Conservation (phyloP, 2,329 filamentous ascomycete genomes). For the Aschersonia sp. region DNA sequence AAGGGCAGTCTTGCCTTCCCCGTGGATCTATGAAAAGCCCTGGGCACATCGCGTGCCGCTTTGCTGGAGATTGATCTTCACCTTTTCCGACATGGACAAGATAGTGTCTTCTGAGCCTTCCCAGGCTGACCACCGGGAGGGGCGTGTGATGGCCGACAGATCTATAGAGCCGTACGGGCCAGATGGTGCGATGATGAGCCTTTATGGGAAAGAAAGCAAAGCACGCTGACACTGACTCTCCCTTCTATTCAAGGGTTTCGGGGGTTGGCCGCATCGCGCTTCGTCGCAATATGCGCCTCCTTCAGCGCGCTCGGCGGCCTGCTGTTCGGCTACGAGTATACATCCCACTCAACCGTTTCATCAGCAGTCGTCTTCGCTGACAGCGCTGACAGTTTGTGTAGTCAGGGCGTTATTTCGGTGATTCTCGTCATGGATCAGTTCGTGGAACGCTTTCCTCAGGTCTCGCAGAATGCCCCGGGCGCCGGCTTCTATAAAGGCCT, state of each 20-base stretch:
- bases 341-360: not conserved
- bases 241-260: constrained; percentile 11
- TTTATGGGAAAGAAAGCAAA: too few species aligned
- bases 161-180: constrained; percentile 10
- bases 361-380: not conserved
- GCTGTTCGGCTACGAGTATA: constrained; percentile 20
- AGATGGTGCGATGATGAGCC: too few species aligned
- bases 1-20: too few species aligned
- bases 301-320: constrained; percentile 23
- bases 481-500: constrained; percentile 24
- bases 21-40: too few species aligned
- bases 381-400: not conserved
- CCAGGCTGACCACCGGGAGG: constrained; percentile 10
- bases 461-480: constrained; percentile 18
- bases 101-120: constrained; percentile 5
- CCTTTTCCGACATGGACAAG: constrained; percentile 3
- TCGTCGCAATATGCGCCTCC: constrained; percentile 17
- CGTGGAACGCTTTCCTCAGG: constrained; percentile 16
- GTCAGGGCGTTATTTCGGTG: constrained; percentile 25
- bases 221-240: not conserved
- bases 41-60: too few species aligned
- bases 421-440: constrained; percentile 22
- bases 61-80: too few species aligned
- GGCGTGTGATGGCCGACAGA: constrained; percentile 3
- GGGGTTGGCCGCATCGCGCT: constrained; percentile 16